Base-by-base conservation (phyloP, 2,329 filamentous ascomycete species). In the Grosmannia huntii region DNA sequence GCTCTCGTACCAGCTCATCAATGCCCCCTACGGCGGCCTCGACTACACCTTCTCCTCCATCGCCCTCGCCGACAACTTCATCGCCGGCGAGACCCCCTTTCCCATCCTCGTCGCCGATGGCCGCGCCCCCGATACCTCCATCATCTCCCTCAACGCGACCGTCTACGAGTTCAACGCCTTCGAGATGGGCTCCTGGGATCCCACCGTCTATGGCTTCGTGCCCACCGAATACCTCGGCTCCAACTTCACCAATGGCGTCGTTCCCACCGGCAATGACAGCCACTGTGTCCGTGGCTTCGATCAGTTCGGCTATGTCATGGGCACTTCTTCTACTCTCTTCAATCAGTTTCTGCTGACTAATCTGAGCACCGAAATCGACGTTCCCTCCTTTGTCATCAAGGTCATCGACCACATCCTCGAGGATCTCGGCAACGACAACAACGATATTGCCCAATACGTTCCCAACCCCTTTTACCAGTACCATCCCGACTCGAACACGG, bases 271-370 rank as follows among this genome's bases (percentile, higher is more conserved):
- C 50, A 67, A 73, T n/a, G 69, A 76, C 58, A 78, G 80, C 51
- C 44, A 56, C 51, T 96, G 91, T 66, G 78, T 95, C 19, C 76
- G 79, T 9, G 91, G 91, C 1, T 90, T 90, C 62, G 91, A 96
- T 71, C 90, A 90, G 65, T 80, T 81, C 27, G 89, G 89, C 7
- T 96, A 82, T 67, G 75, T 95, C 28, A 90, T 95, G 82, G 90
- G 90, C 55, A 95, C 90, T 0, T 90, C 86, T 25, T 89, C 85
- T 1, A 86, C 87, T 0, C 77, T 96, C 2, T 96, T 96, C 78
- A 96, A 95, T 72, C 76, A 84, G 65, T 80, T 88, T 65, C 72
- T 95, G 21, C 75, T 90, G 3, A 72, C 82, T 12, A 74, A 92
- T 58, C 79, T 89, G 62, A 69, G 68, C 41, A 65, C 68, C 6